phyloP scores from a whole-genome alignment of 345 rosid species.

The Raphanus sativus region DNA sequence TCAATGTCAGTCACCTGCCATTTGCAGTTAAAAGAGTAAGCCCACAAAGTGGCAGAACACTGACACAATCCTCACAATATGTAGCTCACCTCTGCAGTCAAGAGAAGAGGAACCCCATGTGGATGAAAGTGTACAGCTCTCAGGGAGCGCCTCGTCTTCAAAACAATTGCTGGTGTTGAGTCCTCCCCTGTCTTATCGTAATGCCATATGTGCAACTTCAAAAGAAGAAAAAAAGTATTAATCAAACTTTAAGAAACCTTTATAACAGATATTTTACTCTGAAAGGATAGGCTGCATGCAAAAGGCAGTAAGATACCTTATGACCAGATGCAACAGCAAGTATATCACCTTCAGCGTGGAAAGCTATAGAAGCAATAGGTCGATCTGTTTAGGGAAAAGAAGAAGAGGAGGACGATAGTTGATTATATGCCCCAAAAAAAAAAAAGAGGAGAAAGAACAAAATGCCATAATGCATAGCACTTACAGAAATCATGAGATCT shows the following conservation, averaged over 20 bases:
- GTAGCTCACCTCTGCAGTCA: slow-evolving; percentile 80
- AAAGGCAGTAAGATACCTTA: too few relatives aligned
- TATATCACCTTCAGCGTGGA: slow-evolving; percentile 76
- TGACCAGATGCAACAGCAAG: slow-evolving; percentile 90
- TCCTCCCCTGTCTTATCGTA: slow-evolving; percentile 64
- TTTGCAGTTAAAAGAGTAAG: slow-evolving; percentile 52
- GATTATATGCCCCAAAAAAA: slow-evolving; percentile 6
- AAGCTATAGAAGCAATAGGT: slow-evolving; percentile 88
- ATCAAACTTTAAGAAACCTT: slow-evolving; percentile 19
- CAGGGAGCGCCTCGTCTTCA: slow-evolving; percentile 77
- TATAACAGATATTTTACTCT: neutral
- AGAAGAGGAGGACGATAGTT: neutral
- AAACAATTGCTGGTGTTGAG: slow-evolving; percentile 59
- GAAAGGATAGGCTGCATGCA: slow-evolving; percentile 1
- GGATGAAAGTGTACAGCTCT: slow-evolving; percentile 90
- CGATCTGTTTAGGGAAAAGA: slow-evolving; percentile 46
- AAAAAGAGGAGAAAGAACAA: slow-evolving; percentile 7
- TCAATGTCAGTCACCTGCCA: slow-evolving; percentile 91
- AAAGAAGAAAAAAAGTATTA: slow-evolving; percentile 15
- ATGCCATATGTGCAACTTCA: slow-evolving; percentile 70
- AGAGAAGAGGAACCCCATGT: slow-evolving; percentile 72
- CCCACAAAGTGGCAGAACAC: slow-evolving; percentile 28
- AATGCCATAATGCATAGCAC: slow-evolving; percentile 4
- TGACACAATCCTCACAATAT: slow-evolving; percentile 22
- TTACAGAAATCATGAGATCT: slow-evolving; percentile 78